phyloP scores from a whole-genome alignment of 2,329 filamentous ascomycete genomes.

The Ceratocystis colombiana region DNA sequence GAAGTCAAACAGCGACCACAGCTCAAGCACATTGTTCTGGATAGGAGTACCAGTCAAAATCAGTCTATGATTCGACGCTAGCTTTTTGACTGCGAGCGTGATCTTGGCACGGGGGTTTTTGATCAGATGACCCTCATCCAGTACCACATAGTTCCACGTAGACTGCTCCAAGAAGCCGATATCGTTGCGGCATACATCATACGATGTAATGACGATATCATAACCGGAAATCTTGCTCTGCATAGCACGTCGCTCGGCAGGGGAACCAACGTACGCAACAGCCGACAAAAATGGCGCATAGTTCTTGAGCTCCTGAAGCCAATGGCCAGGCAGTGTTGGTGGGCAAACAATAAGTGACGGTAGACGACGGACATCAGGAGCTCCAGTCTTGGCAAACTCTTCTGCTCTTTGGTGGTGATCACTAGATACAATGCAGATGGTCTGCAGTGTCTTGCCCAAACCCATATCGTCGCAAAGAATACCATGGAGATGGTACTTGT shows the following conservation, averaged over 20 bases:
- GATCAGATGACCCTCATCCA: slow-evolving; percentile 96
- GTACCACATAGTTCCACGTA: slow-evolving; percentile 93
- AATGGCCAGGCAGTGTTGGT: slow-evolving; percentile 90
- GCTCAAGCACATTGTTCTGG: slow-evolving; percentile 91
- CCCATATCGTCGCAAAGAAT: slow-evolving; percentile 99
- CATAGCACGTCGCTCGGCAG: slow-evolving; percentile 64
- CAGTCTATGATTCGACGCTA: slow-evolving; percentile 84
- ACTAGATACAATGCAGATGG: slow-evolving; percentile 93
- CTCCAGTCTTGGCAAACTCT: slow-evolving; percentile 73
- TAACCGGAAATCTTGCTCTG: slow-evolving; percentile 61
- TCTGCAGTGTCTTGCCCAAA: slow-evolving; percentile 93
- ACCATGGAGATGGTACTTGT: slow-evolving; percentile 93
- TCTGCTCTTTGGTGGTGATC: slow-evolving; percentile 91
- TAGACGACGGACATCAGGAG: slow-evolving; percentile 65
- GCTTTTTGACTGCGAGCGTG: slow-evolving; percentile 78
- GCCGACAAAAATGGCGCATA: slow-evolving; percentile 91
- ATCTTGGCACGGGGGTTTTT: slow-evolving; percentile 98
- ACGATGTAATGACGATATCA: slow-evolving; percentile 93
- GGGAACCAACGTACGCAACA: slow-evolving; percentile 83
- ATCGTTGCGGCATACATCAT: slow-evolving; percentile 95
- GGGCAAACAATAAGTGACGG: slow-evolving; percentile 94
- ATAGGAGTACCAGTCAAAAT: slow-evolving; percentile 96
- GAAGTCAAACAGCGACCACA: slow-evolving; percentile 98
- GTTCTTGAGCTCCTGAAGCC: slow-evolving; percentile 94
- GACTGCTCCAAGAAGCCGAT: slow-evolving; percentile 71